A percentile compares a stretch with the other conserved stretches of the same genome.
These are phyloP conservation scores for Geosmithia flava DNA, from an alignment of 2,329 filamentous ascomycete genomes.

Conservation along the genomic window DNA sequence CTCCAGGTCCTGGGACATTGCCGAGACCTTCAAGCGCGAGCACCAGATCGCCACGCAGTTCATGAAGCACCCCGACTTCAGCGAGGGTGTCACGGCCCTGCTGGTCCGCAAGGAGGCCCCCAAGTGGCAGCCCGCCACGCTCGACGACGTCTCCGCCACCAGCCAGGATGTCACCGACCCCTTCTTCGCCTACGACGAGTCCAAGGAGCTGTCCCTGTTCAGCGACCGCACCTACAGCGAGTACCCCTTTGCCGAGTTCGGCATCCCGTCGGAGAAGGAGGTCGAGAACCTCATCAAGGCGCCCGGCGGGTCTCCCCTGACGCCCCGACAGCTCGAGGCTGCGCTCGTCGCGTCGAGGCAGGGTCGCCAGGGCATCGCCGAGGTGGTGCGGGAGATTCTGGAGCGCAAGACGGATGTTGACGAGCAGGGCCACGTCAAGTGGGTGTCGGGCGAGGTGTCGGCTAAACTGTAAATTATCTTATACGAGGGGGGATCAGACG, in stretches of 20 bases:
- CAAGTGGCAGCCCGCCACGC: constrained; percentile 61
- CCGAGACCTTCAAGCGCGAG: constrained; percentile 75
- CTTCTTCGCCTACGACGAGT: constrained; percentile 51
- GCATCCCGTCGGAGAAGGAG: constrained; percentile 60
- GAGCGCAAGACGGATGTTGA: constrained; percentile 44
- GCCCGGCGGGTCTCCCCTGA: constrained; percentile 6
- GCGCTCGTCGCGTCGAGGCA: constrained; percentile 47
- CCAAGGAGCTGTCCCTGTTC: constrained; percentile 45
- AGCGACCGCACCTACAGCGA: constrained; percentile 49
- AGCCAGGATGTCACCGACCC: constrained; percentile 41
- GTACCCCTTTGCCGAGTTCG: constrained; percentile 62
- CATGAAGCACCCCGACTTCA: constrained; percentile 86
- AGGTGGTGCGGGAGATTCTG: constrained; percentile 59
- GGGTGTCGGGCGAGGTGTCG: constrained; percentile 16
- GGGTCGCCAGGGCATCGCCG: constrained; percentile 55
- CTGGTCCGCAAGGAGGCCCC: constrained; percentile 61
- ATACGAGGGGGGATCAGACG: neutral
- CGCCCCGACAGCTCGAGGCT: constrained; percentile 46
- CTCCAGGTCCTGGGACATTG: constrained; percentile 66
- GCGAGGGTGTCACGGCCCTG: constrained; percentile 75
- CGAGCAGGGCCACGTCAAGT: constrained; percentile 27
- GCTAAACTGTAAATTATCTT: constrained; percentile 10
- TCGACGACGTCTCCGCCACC: constrained; percentile 49
- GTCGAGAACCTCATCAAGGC: constrained; percentile 30
- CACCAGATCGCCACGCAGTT: constrained; percentile 75